These are phyloP conservation scores for Metschnikowia hibisci DNA, from an alignment of 805 yeast genomes.

Conservation along the genomic window DNA sequence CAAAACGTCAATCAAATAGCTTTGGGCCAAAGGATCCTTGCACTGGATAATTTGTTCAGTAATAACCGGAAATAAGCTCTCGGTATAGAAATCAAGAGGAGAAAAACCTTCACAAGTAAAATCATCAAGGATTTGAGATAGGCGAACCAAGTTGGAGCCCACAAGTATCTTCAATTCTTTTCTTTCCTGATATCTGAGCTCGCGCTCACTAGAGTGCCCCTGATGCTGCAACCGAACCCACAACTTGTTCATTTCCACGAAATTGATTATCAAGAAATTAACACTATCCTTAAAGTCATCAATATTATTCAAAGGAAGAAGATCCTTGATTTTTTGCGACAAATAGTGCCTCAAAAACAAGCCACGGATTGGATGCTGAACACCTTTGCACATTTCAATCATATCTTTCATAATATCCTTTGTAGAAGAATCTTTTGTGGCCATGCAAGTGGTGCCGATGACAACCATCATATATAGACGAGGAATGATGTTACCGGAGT, in stretches of 20 bases:
- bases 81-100: constrained; percentile 33
- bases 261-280: constrained; percentile 76
- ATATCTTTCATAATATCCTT: constrained; percentile 88
- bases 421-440: constrained; percentile 70
- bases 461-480: constrained; percentile 91
- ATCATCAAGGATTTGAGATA: constrained; percentile 79
- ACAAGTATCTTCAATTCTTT: constrained; percentile 86
- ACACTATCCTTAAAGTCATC: constrained; percentile 61
- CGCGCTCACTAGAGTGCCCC: constrained; percentile 83
- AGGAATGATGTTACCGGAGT: constrained; percentile 90
- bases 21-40: constrained; percentile 87
- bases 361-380: constrained; percentile 92
- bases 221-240: constrained; percentile 97
- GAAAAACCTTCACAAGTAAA: constrained; percentile 44
- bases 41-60: constrained; percentile 92
- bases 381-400: constrained; percentile 97
- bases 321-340: constrained; percentile 74
- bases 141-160: constrained; percentile 85
- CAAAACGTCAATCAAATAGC: constrained; percentile 83
- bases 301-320: constrained; percentile 42
- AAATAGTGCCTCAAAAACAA: constrained; percentile 84
- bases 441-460: constrained; percentile 86
- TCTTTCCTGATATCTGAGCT: constrained; percentile 71
- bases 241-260: constrained; percentile 94
- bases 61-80: constrained; percentile 67